Conservation (phyloP, 106 monocot species). For the Triglochin maritima region DNA sequence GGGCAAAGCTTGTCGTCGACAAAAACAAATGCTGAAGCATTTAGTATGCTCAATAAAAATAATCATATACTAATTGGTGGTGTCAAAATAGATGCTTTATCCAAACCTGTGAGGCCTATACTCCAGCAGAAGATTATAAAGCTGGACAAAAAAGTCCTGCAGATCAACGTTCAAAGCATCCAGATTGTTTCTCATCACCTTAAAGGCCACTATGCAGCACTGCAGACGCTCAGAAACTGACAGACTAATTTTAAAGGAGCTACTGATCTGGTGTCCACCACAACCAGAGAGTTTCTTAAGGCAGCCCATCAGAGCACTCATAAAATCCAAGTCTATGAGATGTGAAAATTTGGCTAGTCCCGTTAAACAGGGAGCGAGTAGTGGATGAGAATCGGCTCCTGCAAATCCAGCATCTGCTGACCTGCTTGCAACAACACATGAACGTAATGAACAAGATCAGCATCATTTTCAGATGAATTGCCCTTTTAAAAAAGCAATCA, state of each 20-base stretch:
- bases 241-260: slow-evolving; percentile 23
- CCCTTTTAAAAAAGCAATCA: no score
- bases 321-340: slow-evolving; percentile 88
- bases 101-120: slow-evolving; percentile 79
- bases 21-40: no score
- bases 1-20: no score
- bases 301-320: slow-evolving; percentile 71
- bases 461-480: no score
- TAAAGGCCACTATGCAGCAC: slow-evolving; percentile 91
- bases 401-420: slow-evolving; percentile 7
- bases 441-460: no score
- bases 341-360: slow-evolving; percentile 93
- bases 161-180: slow-evolving; percentile 94
- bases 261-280: slow-evolving; percentile 13
- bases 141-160: slow-evolving; percentile 80
- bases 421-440: no score
- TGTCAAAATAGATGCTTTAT: neutral
- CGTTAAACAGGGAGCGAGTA: slow-evolving; percentile 76
- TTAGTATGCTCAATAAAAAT: no score
- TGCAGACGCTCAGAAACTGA: slow-evolving; percentile 83
- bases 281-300: slow-evolving; percentile 74
- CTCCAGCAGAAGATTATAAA: slow-evolving; percentile 85
- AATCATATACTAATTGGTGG: no score
- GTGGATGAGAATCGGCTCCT: slow-evolving; percentile 37
- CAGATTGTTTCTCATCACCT: slow-evolving; percentile 89